phyloP scores from a whole-genome alignment of 345 rosid genomes.

The Salix purpurea region DNA sequence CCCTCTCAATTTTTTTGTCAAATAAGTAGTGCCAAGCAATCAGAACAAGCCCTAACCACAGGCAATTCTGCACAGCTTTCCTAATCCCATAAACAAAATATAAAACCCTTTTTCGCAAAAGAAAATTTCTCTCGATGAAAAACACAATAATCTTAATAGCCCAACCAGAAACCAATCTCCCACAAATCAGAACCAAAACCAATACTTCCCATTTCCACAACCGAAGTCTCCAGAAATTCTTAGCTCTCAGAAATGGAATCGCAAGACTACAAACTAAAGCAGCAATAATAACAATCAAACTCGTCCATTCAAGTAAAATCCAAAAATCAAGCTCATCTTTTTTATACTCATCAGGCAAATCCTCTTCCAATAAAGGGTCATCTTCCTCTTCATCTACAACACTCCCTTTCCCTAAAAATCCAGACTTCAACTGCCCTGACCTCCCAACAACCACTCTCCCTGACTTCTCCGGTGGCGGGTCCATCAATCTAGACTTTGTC shows the following conservation, averaged over 20 bases:
- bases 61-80: constrained; percentile 32
- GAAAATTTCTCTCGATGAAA: constrained; percentile 32
- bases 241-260: constrained; percentile 5
- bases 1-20: constrained; percentile 29
- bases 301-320: constrained; percentile 25
- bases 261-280: constrained; percentile 25
- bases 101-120: constrained; percentile 27
- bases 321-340: constrained; percentile 18
- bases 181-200: constrained; percentile 26
- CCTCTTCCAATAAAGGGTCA: constrained; percentile 27
- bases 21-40: constrained; percentile 34
- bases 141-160: constrained; percentile 25
- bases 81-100: constrained; percentile 31
- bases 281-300: constrained; percentile 24
- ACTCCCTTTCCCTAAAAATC: constrained; percentile 18
- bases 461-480: constrained; percentile 19
- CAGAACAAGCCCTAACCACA: constrained; percentile 35
- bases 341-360: constrained; percentile 17
- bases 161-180: constrained; percentile 33
- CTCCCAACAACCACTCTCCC: constrained; percentile 15
- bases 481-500: constrained; percentile 30
- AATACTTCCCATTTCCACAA: constrained; percentile 29
- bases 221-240: constrained; percentile 13
- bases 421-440: constrained; percentile 31
- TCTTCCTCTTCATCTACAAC: constrained; percentile 28